Conservation (phyloP, 179 eudicot species). For the Beta corolliflora region DNA sequence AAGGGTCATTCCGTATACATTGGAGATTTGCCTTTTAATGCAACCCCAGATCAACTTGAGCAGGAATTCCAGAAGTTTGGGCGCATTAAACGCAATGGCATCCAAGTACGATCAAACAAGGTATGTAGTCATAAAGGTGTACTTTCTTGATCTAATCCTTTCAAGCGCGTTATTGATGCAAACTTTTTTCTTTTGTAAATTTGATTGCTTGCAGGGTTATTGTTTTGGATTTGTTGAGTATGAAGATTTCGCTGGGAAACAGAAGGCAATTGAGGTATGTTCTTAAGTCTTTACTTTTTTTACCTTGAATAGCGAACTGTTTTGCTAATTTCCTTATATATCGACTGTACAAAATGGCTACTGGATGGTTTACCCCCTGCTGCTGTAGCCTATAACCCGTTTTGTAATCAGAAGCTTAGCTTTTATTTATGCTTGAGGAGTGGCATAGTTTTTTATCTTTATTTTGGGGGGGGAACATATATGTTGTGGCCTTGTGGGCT, state of each 20-base stretch:
- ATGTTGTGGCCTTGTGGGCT: background rate
- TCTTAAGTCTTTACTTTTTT: background rate
- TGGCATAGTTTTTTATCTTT: too few species aligned
- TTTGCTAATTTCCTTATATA: background rate
- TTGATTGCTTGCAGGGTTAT: slow-evolving; percentile 47
- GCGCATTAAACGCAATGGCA: slow-evolving; percentile 54
- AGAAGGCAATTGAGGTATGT: slow-evolving; percentile 62
- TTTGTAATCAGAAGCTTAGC: background rate
- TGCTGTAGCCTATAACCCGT: background rate
- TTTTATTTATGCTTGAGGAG: background rate
- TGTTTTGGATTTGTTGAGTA: slow-evolving; percentile 85
- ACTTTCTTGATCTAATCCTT: background rate
- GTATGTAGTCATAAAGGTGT: slow-evolving; percentile 26
- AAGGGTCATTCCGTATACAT: slow-evolving; percentile 65
- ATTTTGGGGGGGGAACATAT: too few species aligned
- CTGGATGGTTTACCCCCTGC: background rate
- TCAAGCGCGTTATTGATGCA: background rate
- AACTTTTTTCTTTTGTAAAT: background rate
- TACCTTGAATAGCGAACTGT: background rate
- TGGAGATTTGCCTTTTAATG: slow-evolving; percentile 61
- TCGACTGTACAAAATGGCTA: background rate
- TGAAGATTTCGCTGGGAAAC: slow-evolving; percentile 50
- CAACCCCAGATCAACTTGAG: slow-evolving; percentile 55
- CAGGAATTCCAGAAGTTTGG: slow-evolving; percentile 72
- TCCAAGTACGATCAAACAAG: slow-evolving; percentile 79